A percentile compares a stretch with the other conserved stretches of the same genome.
These are phyloP conservation scores for Suaeda aralocaspica DNA, from an alignment of 148 eudicot species.

Conservation along the genomic window DNA sequence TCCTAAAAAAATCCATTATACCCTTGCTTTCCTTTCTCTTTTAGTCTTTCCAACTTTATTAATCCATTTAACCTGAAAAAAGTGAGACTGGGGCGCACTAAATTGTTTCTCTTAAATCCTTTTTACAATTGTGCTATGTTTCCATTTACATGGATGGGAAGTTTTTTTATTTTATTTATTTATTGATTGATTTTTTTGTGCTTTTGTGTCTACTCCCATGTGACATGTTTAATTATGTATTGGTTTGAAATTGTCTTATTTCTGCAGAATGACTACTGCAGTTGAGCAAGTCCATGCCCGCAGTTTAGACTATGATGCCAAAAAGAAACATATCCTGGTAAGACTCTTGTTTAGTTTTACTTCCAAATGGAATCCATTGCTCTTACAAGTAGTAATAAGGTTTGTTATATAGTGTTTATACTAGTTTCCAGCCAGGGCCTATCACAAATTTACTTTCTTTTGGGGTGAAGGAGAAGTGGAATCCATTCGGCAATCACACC, in stretches of 20 bases:
- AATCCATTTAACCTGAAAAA: too few relatives aligned
- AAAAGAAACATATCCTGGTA: slow-evolving; percentile 75
- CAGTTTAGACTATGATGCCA: slow-evolving; percentile 68
- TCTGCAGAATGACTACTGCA: slow-evolving; percentile 78
- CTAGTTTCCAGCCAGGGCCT: neutral
- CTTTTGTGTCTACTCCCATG: too few relatives aligned
- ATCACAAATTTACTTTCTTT: neutral
- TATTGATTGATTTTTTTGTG: too few relatives aligned
- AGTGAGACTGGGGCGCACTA: too few relatives aligned
- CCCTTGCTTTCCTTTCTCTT: too few relatives aligned
- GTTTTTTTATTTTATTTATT: too few relatives aligned
- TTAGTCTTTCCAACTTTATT: too few relatives aligned
- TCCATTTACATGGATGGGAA: too few relatives aligned
- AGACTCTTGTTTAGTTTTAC: slow-evolving; percentile 31
- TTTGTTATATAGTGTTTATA: neutral
- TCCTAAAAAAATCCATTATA: too few relatives aligned
- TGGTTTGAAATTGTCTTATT: slow-evolving; percentile 9
- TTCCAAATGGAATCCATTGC: neutral
- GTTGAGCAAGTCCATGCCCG: slow-evolving; percentile 82
- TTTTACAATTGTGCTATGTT: too few relatives aligned
- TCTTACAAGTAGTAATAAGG: neutral
- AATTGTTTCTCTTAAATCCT: too few relatives aligned
- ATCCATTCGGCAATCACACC: too few relatives aligned
- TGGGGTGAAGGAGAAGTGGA: neutral
- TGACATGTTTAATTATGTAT: slow-evolving; percentile 1